A percentile compares a stretch with the other conserved stretches of the same genome.
Evolutionary conservation across 805 yeast genomes (phyloP).

Genomic region (Ogataea henricii): DNA sequence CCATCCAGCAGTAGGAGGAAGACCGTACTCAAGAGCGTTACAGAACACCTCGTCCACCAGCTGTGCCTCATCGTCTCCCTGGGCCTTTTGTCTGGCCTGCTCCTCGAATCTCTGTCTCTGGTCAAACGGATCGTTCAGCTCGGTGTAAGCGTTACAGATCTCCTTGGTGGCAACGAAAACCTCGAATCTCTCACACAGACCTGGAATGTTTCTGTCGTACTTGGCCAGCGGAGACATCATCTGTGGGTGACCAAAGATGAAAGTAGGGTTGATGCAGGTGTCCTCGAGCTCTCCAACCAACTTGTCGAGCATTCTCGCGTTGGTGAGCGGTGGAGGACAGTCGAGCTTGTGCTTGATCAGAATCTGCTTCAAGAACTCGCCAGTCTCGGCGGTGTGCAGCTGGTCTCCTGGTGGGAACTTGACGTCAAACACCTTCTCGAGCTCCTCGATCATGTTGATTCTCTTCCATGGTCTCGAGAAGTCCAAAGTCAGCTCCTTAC

Average conservation of each 20-base stretch:
- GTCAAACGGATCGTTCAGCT: slow-evolving; percentile 97
- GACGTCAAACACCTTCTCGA: slow-evolving; percentile 82
- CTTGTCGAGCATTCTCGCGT: slow-evolving; percentile 98
- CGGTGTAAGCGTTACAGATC: slow-evolving; percentile 97
- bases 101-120: slow-evolving; percentile 98
- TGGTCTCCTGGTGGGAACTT: slow-evolving; percentile 95
- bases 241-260: slow-evolving; percentile 98
- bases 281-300: slow-evolving; percentile 97
- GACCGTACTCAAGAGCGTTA: slow-evolving; percentile 96
- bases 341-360: slow-evolving; percentile 80
- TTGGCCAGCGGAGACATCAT: slow-evolving; percentile 99
- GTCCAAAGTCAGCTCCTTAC: slow-evolving; percentile 75
- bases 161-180: slow-evolving; percentile 98
- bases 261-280: slow-evolving; percentile 92
- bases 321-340: slow-evolving; percentile 87
- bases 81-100: slow-evolving; percentile 97
- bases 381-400: slow-evolving; percentile 92
- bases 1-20: slow-evolving; percentile 99
- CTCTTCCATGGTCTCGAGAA: slow-evolving; percentile 98
- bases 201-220: slow-evolving; percentile 88
- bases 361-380: slow-evolving; percentile 80
- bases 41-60: slow-evolving; percentile 94
- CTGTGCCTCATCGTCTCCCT: slow-evolving; percentile 99
- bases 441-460: slow-evolving; percentile 93
- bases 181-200: slow-evolving; percentile 97